Evolutionary conservation across 805 yeast genomes (phyloP), one percentile per base, ranked within the genome.

Genomic region (Candida chilensis): DNA sequence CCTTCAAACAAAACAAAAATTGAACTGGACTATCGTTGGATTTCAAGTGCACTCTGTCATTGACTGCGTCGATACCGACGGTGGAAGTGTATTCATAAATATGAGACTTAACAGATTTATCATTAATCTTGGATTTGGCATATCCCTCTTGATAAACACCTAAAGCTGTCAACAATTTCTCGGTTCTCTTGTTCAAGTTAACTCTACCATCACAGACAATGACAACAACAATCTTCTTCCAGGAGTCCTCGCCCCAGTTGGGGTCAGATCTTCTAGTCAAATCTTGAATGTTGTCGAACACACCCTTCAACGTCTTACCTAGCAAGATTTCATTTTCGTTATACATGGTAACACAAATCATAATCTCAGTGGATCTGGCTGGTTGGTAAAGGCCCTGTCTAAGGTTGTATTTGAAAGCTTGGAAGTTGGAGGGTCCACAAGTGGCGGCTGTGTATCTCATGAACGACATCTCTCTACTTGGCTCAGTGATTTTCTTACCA

Each of bases 121-220:
- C 90, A 49, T 87, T 86, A 43, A 92, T 86, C 47, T 77, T 81
- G 47, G 85, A 83, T 50, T 87, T 87, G 27, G 97, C 96, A 55
- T 87, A 86, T 0, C 96, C 96, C 37, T 87, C 96, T 55, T 92
- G 98, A 51, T 78, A 90, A 24, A 82, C 81, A 16, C 98, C 98
- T 32, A 90, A 52, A 2, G 95, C 83, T 10, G 92, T 81, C 50
- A 90, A 61, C 18, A 90, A 61, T 6, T 88, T 87, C 45, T 78
- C 72, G 0, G 96, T 71, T 29, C 88, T 67, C 27, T 82, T 82
- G 51, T 85, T 70, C 34, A 90, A 74, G 42, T 87, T 85, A 10
- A 75, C 71, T 45, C 97, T 75, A 37, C 98, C 98, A 57, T 90
- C 98, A 36, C 88, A 81, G 10, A 90, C 88, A 18, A 90, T 73